A percentile compares a stretch with the other conserved stretches of the same genome.
Conservation (phyloP, 2,329 filamentous ascomycete genomes). For the Beauveria brongniartii region DNA sequence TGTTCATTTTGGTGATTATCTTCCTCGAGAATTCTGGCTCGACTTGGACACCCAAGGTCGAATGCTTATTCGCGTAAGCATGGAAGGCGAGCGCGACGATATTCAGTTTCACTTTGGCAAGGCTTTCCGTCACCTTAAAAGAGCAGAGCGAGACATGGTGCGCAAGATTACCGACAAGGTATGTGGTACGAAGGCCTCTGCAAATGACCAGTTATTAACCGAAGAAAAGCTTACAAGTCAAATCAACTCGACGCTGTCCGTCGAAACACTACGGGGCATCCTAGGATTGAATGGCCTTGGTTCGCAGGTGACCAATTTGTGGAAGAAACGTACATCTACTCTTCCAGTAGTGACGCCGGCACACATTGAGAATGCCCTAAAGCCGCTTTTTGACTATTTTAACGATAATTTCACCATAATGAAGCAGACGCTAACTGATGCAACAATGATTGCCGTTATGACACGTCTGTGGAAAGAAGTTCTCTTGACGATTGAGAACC, state of each 20-base stretch:
- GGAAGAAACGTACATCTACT: conserved; percentile 51
- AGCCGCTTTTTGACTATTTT: conserved; percentile 86
- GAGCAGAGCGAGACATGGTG: conserved; percentile 96
- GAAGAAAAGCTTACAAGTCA: conserved; percentile 69
- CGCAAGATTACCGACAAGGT: conserved; percentile 97
- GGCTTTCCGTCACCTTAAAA: conserved; percentile 88
- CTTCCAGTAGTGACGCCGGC: conserved; percentile 52
- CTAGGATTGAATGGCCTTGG: conserved; percentile 62
- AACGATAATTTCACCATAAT: conserved; percentile 99
- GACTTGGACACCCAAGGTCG: conserved; percentile 93
- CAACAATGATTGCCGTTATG: conserved; percentile 99
- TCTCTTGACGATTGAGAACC: conserved; percentile 77
- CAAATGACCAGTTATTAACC: conserved; percentile 16
- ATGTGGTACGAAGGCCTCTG: conserved; percentile 18
- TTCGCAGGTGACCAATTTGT: conserved; percentile 63
- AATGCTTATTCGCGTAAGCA: conserved; percentile 82
- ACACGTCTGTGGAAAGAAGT: conserved; percentile 97
- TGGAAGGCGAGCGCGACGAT: conserved; percentile 97
- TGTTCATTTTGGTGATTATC: conserved; percentile 91
- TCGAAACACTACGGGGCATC: conserved; percentile 67
- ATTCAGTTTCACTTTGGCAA: conserved; percentile 99
- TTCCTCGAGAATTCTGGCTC: conserved; percentile 95
- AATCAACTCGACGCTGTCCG: conserved; percentile 82
- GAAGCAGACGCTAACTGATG: conserved; percentile 89
- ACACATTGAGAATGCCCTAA: conserved; percentile 73